Evolutionary conservation across 768 basidiomycete species (phyloP).

Genomic region (Leucosporidium scottii): DNA sequence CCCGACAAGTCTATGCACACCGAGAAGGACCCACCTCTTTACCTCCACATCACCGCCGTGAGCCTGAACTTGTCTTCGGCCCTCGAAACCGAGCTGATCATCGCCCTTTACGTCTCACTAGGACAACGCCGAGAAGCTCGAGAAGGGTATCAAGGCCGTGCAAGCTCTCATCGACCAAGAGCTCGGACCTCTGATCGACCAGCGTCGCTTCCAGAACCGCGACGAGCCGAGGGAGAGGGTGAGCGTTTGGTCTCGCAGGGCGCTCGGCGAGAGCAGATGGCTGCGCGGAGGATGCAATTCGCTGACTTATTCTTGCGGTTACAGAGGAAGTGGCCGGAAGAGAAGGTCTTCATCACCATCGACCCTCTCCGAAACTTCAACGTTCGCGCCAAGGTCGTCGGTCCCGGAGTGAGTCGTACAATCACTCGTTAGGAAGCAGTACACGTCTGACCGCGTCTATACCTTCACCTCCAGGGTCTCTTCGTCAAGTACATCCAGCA

Average conservation of each 20-base stretch:
- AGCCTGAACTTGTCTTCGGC: neutral
- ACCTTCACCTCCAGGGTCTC: conserved; percentile 55
- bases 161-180: conserved; percentile 45
- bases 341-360: conserved; percentile 80
- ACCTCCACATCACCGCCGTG: conserved; percentile 78
- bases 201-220: conserved; percentile 47
- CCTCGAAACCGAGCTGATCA: neutral
- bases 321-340: conserved; percentile 96
- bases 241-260: neutral
- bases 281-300: neutral
- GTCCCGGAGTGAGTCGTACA: conserved; percentile 64
- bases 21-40: conserved; percentile 85
- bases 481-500: conserved; percentile 98
- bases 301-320: neutral
- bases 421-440: neutral
- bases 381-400: conserved; percentile 93
- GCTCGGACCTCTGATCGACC: conserved; percentile 44
- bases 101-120: neutral
- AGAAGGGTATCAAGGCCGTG: conserved; percentile 43
- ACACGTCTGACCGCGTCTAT: neutral
- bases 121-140: conserved; percentile 42
- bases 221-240: conserved; percentile 31
- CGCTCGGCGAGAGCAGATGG: neutral
- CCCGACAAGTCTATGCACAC: conserved; percentile 86
- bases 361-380: conserved; percentile 95